Evolutionary conservation across 2,329 filamentous ascomycete genomes (phyloP).

Genomic region (Neopestalotiopsis sp.): DNA sequence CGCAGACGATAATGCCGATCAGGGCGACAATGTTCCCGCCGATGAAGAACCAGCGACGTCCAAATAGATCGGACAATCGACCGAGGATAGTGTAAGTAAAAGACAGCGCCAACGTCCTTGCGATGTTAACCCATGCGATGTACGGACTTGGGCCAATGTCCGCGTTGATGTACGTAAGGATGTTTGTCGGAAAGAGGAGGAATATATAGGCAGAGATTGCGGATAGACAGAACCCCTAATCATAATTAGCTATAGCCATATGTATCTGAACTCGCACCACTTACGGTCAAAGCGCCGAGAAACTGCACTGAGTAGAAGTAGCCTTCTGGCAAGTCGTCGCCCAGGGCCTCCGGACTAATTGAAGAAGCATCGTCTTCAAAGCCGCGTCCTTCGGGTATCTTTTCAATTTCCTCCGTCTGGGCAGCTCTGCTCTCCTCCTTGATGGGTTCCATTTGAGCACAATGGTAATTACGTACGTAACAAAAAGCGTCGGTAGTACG

Average conservation of each 20-base stretch:
- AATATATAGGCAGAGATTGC: constrained; percentile 45
- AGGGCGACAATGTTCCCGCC: constrained; percentile 42
- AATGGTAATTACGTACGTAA: too few species aligned
- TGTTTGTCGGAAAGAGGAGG: constrained; percentile 43
- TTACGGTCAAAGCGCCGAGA: constrained; percentile 38
- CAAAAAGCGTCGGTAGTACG: not conserved
- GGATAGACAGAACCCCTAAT: constrained; percentile 43
- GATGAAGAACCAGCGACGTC: constrained; percentile 46
- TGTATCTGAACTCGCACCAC: constrained; percentile 18
- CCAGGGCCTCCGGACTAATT: constrained; percentile 40
- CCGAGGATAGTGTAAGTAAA: constrained; percentile 44
- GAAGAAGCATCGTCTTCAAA: constrained; percentile 35
- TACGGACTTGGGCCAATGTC: constrained; percentile 43
- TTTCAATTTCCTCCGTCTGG: constrained; percentile 19
- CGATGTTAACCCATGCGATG: constrained; percentile 43
- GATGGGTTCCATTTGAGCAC: not conserved
- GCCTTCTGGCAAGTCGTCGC: constrained; percentile 41
- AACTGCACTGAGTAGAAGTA: constrained; percentile 43
- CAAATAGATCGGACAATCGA: constrained; percentile 45
- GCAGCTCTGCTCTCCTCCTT: not conserved
- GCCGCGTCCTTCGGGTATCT: constrained; percentile 54
- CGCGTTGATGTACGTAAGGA: constrained; percentile 42
- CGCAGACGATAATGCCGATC: constrained; percentile 42
- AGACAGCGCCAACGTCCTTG: constrained; percentile 41
- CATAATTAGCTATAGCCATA: constrained; percentile 17